These are phyloP conservation scores for Botrytis hyacinthi DNA, from an alignment of 2,329 filamentous ascomycete species.

Conservation along the genomic window DNA sequence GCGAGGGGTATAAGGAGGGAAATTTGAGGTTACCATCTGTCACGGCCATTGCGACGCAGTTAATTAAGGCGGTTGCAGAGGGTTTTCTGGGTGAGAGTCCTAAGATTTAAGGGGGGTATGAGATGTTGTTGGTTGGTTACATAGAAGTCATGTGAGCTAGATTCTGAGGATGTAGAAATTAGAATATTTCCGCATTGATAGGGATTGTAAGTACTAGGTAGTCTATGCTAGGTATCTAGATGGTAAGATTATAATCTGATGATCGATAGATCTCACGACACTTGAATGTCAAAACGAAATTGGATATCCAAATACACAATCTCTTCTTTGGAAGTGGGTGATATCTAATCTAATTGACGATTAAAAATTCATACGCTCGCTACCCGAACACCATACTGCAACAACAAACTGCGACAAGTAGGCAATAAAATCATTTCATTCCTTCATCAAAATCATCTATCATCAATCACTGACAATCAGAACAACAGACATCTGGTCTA, in stretches of 20 bases:
- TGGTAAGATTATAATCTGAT: not conserved
- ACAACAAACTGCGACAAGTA: not conserved
- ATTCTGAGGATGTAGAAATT: not conserved
- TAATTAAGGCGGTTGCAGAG: constrained; percentile 71
- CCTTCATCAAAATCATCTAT: constrained; percentile 17
- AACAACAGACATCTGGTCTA: not conserved
- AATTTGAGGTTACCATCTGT: constrained; percentile 75
- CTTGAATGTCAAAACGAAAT: not conserved
- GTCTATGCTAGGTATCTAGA: not conserved
- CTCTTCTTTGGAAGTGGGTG: not conserved
- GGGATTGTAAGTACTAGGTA: not conserved
- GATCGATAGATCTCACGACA: not conserved
- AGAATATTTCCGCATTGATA: not conserved
- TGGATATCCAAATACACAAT: not conserved
- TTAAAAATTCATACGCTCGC: not conserved
- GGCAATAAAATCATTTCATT: constrained; percentile 6
- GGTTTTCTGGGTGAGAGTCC: constrained; percentile 57
- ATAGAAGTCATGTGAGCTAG: constrained; percentile 8
- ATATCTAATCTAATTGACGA: not conserved
- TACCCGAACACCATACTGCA: not conserved
- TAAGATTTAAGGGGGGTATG: constrained; percentile 29
- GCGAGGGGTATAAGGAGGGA: constrained; percentile 70
- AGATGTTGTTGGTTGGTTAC: not conserved
- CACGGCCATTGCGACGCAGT: constrained; percentile 89
- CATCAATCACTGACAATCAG: too few relatives aligned